Conservation (phyloP, 495 filamentous ascomycete species). For the Aspergillus nanangensis region DNA sequence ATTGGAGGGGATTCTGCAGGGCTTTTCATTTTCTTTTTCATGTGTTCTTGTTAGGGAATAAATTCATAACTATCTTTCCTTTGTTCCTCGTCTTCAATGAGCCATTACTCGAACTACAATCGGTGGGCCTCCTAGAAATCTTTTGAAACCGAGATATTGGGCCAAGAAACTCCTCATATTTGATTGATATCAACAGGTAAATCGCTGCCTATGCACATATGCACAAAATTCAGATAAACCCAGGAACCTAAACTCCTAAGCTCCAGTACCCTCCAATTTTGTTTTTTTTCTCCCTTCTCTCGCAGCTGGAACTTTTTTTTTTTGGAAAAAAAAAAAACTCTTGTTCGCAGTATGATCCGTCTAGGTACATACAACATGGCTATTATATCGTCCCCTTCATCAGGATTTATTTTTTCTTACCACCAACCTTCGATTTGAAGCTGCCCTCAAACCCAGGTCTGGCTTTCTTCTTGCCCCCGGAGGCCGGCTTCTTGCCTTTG, state of each 20-base stretch:
- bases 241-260: conserved; percentile 20
- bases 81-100: conserved; percentile 7
- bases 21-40: conserved; percentile 6
- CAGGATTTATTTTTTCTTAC: conserved; percentile 37
- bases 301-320: background rate
- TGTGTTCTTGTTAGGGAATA: conserved; percentile 13
- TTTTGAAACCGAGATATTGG: too few species aligned
- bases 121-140: too few species aligned
- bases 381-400: conserved; percentile 1
- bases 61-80: conserved; percentile 15
- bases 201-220: conserved; percentile 30
- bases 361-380: conserved; percentile 4
- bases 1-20: conserved; percentile 14
- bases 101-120: background rate
- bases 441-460: conserved; percentile 91
- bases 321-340: too few species aligned
- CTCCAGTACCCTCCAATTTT: conserved; percentile 12
- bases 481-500: conserved; percentile 51
- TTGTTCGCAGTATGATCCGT: background rate
- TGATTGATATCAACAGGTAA: conserved; percentile 22
- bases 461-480: conserved; percentile 55
- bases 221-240: conserved; percentile 17
- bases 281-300: background rate
- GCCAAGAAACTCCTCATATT: conserved; percentile 5
- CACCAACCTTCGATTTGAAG: conserved; percentile 58